These are phyloP conservation scores for Tolypocladium inflatum DNA, from an alignment of 2,329 filamentous ascomycete species.

Conservation along the genomic window DNA sequence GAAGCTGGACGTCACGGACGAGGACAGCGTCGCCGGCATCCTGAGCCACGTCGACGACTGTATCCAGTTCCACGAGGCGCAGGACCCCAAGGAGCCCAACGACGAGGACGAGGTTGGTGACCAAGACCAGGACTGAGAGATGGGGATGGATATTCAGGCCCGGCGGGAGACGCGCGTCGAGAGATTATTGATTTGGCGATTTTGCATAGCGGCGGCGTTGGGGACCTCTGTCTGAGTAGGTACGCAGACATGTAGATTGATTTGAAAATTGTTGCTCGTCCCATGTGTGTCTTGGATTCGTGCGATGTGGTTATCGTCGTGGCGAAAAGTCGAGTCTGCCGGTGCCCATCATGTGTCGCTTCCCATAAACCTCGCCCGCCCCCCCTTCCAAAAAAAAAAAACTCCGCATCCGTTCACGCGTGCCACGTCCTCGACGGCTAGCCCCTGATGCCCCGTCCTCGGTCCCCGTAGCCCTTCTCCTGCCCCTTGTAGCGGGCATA, in stretches of 20 bases:
- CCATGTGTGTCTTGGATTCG: not conserved
- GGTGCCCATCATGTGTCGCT: not conserved
- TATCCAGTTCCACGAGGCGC: slow-evolving; percentile 87
- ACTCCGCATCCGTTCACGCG: not conserved
- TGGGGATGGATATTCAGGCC: not conserved
- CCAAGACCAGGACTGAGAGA: slow-evolving; percentile 19
- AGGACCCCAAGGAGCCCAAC: slow-evolving; percentile 77
- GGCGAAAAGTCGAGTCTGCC: not conserved
- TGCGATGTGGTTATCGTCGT: not conserved
- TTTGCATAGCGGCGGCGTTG: slow-evolving; percentile 35
- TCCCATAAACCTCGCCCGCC: not conserved
- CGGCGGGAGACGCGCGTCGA: not conserved
- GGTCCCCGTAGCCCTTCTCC: slow-evolving; percentile 12
- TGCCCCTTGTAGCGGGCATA: slow-evolving; percentile 48
- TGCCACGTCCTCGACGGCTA: not conserved
- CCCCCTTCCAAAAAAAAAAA: too few species aligned
- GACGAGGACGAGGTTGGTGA: slow-evolving; percentile 42
- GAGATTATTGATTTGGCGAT: not conserved
- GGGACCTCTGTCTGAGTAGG: slow-evolving; percentile 2
- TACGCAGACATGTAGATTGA: not conserved
- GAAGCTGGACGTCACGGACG: slow-evolving; percentile 79
- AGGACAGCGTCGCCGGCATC: slow-evolving; percentile 79
- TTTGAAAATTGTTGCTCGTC: not conserved
- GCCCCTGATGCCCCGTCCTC: not conserved
- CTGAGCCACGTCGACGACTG: slow-evolving; percentile 91